Percentiles rank a stretch among this genome's conserved stretches.
Evolutionary conservation across 352 stramenopile species (phyloP).

Genomic region (Aphanomyces euteiches): DNA sequence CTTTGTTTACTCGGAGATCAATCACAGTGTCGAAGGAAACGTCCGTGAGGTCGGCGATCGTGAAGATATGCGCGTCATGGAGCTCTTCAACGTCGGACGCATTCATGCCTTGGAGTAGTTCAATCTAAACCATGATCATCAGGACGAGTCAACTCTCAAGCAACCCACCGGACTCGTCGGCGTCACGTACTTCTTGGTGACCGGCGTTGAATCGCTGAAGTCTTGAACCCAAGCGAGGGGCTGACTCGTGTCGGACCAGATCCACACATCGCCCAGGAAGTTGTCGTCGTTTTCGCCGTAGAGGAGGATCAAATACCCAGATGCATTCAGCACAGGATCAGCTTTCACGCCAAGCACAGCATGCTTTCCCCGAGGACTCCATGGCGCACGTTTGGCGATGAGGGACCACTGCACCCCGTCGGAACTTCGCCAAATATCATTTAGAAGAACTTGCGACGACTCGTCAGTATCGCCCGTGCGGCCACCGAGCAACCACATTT

Average conservation of each 20-base stretch:
- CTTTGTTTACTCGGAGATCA: constrained; percentile 36
- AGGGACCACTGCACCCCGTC: constrained; percentile 48
- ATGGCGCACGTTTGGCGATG: constrained; percentile 38
- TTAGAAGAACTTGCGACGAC: constrained; percentile 39
- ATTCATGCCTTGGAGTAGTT: constrained; percentile 48
- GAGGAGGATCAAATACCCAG: constrained; percentile 50
- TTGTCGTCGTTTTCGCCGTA: constrained; percentile 62
- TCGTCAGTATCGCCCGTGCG: constrained; percentile 34
- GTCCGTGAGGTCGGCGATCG: constrained; percentile 73
- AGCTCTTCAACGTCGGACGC: constrained; percentile 51
- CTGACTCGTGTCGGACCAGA: constrained; percentile 40
- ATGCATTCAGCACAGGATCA: constrained; percentile 26
- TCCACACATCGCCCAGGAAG: constrained; percentile 61
- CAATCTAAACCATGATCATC: constrained; percentile 2
- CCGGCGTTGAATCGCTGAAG: constrained; percentile 39
- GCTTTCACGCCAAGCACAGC: constrained; percentile 46
- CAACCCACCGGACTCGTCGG: constrained; percentile 45
- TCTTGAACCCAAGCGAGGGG: constrained; percentile 44
- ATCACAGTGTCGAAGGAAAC: constrained; percentile 52
- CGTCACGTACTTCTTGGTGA: constrained; percentile 41
- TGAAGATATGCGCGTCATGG: constrained; percentile 54
- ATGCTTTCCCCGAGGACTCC: constrained; percentile 55
- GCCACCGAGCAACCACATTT: constrained; percentile 57
- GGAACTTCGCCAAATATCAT: constrained; percentile 64
- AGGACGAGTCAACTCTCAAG: constrained; percentile 8